Evolutionary conservation across 78 protist genomes (phyloP), one percentile per base, ranked within the genome.

Genomic region (Bigelowiella natans): DNA sequence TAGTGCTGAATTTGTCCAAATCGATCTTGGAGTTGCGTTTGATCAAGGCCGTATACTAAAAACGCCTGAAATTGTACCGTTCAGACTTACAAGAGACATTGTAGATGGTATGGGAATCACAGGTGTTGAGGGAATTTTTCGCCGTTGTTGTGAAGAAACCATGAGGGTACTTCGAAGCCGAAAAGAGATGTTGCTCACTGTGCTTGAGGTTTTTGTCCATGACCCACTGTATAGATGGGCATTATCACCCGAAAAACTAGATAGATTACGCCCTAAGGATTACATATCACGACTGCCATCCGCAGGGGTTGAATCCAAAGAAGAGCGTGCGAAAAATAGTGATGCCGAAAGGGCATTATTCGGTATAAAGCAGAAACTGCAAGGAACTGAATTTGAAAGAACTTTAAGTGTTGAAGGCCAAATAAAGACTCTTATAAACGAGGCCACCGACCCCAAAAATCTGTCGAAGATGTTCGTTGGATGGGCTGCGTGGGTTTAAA

Each of bases 21-120:
- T 97, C n/a, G 98, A 97, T 40, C 84, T 96, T 11, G 98, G 98
- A 2, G 86, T 95, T 18, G 96, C 96, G 73, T 96, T 96, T 88
- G 95, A 91, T 2, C 88, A 34, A 0, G 86, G 86, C n/a, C 37
- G 37, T 64, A 1, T 28, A 36, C 91, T 95, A 38, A 7, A 51
- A 1, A 85, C 39, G 1, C 97, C 97, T 1, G 97, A 95, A 63
- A 31, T 31, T 1, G 95, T 95, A 2, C 97, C 97, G 2, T 95
- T 95, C 37, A 36, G 97, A 1, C 92, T 95, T 1, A 95, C 97
- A 7, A 39, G 95, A 11, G 96, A 94, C 83, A 18, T 95, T 1
- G 92, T 95, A 0, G 97, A 95, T 37, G 96, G 94, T 31, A 94
- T 94, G 96, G 96, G 96, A 1, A 36, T 93, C 31, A 29, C 91